phyloP scores from a whole-genome alignment of 371 early-diverging fungal species.

The Mucor mucedo region DNA sequence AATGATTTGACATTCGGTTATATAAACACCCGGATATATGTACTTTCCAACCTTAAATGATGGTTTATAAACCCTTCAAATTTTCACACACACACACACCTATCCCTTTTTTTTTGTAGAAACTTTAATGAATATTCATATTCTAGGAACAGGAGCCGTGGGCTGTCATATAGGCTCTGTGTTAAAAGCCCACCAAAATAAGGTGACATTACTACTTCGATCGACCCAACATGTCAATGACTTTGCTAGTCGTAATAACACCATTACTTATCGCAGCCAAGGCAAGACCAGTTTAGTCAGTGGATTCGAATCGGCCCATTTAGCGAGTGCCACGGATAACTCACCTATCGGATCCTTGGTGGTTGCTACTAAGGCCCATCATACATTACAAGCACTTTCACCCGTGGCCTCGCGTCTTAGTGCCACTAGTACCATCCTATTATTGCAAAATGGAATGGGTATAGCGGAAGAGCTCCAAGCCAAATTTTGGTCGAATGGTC shows the following conservation, averaged over 20 bases:
- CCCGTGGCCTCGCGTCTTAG: constrained; percentile 42
- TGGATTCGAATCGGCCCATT: constrained; percentile 23
- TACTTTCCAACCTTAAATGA: no score
- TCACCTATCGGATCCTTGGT: constrained; percentile 32
- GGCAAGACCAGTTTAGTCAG: constrained; percentile 7
- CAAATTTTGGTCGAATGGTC: constrained; percentile 32
- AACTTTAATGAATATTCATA: constrained; percentile 40
- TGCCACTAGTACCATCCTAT: constrained; percentile 47
- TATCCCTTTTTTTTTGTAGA: no score
- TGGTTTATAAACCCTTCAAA: no score
- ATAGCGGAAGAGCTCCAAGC: constrained; percentile 54
- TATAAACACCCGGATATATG: no score
- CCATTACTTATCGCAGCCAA: constrained; percentile 31
- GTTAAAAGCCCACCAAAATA: constrained; percentile 29
- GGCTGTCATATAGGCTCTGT: constrained; percentile 45
- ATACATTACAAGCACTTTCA: constrained; percentile 49
- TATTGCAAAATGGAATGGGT: constrained; percentile 74
- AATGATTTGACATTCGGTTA: no score
- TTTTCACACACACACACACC: no score
- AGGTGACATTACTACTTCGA: constrained; percentile 42
- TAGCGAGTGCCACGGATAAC: not conserved
- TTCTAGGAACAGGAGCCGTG: constrained; percentile 54
- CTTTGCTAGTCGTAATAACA: constrained; percentile 28
- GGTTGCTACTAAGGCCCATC: constrained; percentile 55
- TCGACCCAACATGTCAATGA: constrained; percentile 27